Conservation (phyloP, 1,284 basidiomycete genomes). For the Irpex rosettiformis region DNA sequence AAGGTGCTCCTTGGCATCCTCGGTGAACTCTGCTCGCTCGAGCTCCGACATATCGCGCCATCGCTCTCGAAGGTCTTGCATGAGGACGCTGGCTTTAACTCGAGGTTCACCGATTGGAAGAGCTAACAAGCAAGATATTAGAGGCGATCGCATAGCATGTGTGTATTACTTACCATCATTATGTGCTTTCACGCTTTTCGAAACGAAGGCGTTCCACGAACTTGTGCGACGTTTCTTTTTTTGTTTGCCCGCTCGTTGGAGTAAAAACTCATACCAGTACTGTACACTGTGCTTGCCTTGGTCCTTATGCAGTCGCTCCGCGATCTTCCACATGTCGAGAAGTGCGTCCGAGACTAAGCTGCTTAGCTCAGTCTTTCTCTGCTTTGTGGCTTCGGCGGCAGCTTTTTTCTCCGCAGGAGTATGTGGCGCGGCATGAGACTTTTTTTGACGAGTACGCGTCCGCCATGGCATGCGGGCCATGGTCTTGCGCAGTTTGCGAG, state of each 20-base stretch:
- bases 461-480: background rate
- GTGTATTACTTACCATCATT: conserved; percentile 8
- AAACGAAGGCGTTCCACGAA: conserved; percentile 15
- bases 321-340: background rate
- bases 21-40: conserved; percentile 5
- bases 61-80: background rate
- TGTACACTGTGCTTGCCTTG: background rate
- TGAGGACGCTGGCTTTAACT: conserved; percentile 1
- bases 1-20: conserved; percentile 8
- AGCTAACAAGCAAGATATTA: background rate
- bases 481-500: background rate
- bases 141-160: background rate
- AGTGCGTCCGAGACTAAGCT: background rate
- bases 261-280: conserved; percentile 5
- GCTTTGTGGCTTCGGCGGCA: background rate
- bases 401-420: background rate
- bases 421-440: background rate
- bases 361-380: background rate
- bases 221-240: conserved; percentile 9
- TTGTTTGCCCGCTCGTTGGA: background rate
- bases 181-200: conserved; percentile 4
- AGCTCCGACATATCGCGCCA: conserved; percentile 12
- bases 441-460: background rate
- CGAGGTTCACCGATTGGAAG: conserved; percentile 1
- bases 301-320: background rate